Evolutionary conservation across 2,329 filamentous ascomycete species (phyloP).

Genomic region (Sclerotinia spermophila): DNA sequence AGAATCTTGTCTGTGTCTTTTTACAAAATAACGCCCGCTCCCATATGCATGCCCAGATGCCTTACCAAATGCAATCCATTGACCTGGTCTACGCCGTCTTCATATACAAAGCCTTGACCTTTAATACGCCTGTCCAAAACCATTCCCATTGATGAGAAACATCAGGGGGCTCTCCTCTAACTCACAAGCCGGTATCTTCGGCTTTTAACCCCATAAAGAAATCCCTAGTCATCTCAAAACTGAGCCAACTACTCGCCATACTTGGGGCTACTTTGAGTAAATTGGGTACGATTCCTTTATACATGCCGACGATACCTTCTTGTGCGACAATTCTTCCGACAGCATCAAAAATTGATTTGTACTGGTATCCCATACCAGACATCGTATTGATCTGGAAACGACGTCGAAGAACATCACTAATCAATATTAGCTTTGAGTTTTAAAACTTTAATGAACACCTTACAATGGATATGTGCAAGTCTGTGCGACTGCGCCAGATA

Average conservation of each 20-base stretch:
- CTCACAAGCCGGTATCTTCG: slow-evolving; percentile 32
- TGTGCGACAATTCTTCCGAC: slow-evolving; percentile 75
- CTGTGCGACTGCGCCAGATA: slow-evolving; percentile 94
- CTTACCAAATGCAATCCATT: slow-evolving; percentile 30
- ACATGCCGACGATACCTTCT: slow-evolving; percentile 81
- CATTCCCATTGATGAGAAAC: slow-evolving; percentile 5
- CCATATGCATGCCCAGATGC: slow-evolving; percentile 33
- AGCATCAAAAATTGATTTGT: slow-evolving; percentile 82
- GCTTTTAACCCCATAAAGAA: slow-evolving; percentile 65
- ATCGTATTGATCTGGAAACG: slow-evolving; percentile 99
- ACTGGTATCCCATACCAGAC: slow-evolving; percentile 96
- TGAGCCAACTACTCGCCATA: slow-evolving; percentile 98
- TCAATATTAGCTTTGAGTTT: slow-evolving; percentile 24
- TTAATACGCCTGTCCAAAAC: slow-evolving; percentile 14
- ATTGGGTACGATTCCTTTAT: slow-evolving; percentile 95
- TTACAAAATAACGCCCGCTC: slow-evolving; percentile 33
- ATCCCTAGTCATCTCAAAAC: slow-evolving; percentile 91
- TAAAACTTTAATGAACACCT: slow-evolving; percentile 40
- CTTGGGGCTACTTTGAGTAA: slow-evolving; percentile 95
- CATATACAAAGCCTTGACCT: slow-evolving; percentile 35
- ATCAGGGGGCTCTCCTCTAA: background rate
- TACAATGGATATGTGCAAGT: slow-evolving; percentile 98
- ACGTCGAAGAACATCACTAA: slow-evolving; percentile 82
- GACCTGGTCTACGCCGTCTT: slow-evolving; percentile 21
- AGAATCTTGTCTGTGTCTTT: slow-evolving; percentile 30